phyloP scores from a whole-genome alignment of 2,329 filamentous ascomycete species.

The Penicillium nordicum region DNA sequence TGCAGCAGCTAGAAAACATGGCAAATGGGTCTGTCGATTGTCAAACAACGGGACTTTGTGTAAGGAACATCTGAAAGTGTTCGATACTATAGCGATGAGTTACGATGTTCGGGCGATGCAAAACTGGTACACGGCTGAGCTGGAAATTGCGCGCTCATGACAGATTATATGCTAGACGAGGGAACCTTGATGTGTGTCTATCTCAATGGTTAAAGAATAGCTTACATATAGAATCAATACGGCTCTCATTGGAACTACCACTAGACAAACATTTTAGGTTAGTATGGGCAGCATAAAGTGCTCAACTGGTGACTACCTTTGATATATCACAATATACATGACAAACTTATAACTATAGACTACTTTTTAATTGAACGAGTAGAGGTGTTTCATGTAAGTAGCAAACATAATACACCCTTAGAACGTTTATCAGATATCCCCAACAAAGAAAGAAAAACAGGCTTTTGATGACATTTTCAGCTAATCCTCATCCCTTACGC shows the following conservation, averaged over 20 bases:
- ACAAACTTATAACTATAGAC: too few species aligned
- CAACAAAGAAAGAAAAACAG: too few species aligned
- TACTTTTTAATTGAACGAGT: too few species aligned
- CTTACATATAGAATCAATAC: background rate
- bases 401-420: too few species aligned
- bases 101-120: conserved; percentile 48
- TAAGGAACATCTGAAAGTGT: conserved; percentile 39
- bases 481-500: conserved; percentile 8
- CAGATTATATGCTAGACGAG: background rate
- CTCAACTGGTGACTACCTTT: too few species aligned
- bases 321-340: too few species aligned
- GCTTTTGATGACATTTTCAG: background rate
- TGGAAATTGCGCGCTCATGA: conserved; percentile 35
- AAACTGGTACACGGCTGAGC: conserved; percentile 47
- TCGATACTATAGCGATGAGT: conserved; percentile 47
- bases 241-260: background rate
- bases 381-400: too few species aligned
- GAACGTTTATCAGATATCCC: too few species aligned
- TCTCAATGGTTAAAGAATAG: too few species aligned
- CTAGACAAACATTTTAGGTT: too few species aligned
- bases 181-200: too few species aligned
- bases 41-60: conserved; percentile 44
- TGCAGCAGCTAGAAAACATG: conserved; percentile 56
- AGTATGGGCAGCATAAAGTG: too few species aligned
- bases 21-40: conserved; percentile 61